Conservation (phyloP, 345 rosid species). For the Noccaea caerulescens region DNA sequence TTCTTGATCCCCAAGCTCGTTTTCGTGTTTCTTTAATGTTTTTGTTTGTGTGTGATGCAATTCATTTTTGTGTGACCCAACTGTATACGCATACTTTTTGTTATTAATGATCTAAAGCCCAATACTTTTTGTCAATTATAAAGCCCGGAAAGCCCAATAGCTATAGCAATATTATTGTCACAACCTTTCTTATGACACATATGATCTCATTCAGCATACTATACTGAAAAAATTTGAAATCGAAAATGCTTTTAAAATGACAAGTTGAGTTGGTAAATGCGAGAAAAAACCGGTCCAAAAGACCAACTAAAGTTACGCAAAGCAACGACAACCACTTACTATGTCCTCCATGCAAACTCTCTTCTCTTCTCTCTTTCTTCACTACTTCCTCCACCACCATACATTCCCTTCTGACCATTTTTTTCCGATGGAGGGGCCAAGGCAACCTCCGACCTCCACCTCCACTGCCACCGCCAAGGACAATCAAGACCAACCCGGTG, state of each 20-base stretch:
- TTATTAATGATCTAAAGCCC: no score
- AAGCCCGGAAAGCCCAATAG: no score
- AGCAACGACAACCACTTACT: slow-evolving; percentile 28
- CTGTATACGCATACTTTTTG: no score
- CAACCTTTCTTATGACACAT: no score
- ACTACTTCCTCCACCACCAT: slow-evolving; percentile 13
- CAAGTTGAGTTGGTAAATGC: slow-evolving; percentile 30
- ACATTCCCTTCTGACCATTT: slow-evolving; percentile 12
- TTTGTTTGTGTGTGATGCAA: not conserved
- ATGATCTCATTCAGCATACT: no score
- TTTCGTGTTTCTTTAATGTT: not conserved
- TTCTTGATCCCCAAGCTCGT: slow-evolving; percentile 33
- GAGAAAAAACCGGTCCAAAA: slow-evolving; percentile 20
- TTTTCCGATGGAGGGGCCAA: slow-evolving; percentile 34
- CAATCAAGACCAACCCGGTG: slow-evolving; percentile 10
- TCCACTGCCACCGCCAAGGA: not conserved
- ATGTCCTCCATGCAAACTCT: slow-evolving; percentile 27
- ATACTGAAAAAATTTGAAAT: no score
- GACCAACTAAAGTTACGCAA: slow-evolving; percentile 35
- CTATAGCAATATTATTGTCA: no score
- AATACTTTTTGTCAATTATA: no score
- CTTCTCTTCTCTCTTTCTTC: slow-evolving; percentile 7
- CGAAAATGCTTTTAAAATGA: not conserved
- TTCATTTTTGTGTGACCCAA: not conserved
- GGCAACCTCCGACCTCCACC: slow-evolving; percentile 30